Base-by-base conservation (phyloP, 129 eudicot genomes). In the Escallonia rubra region DNA sequence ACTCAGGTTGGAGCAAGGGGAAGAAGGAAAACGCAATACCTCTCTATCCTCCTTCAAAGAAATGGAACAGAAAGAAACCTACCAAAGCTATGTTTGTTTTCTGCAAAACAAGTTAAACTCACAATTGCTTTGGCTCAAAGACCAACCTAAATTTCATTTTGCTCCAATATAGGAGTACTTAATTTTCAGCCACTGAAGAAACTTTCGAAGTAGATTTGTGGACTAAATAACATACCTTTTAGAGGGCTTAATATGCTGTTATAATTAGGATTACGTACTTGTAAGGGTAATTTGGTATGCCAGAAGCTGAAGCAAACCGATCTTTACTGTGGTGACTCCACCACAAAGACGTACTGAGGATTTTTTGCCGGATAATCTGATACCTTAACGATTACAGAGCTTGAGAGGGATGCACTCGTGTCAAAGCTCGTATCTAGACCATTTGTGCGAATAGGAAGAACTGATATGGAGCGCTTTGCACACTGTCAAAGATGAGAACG, bases 281-380 rank as follows among this genome's bases (percentile, higher is more conserved):
- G 95, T 88, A 88, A 53, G 70, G 75, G 85, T 92, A 88, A 78
- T 78, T 83, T 40, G 76, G 80, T 61, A 92, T 65, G 59, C 95
- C 96, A 48, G 95, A 83, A 16, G 82, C 83, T 7, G 96, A 79
- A 59, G 79, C 55, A 41, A 85, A 53, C 3, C 72, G 84, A 60
- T 89, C 96, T 75, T 86, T 93, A 40, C 53, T 68, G 56, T 81
- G 71, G 56, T 67, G 84, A 77, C 68, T 69, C 84, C 73, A 72
- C 85, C 86, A 81, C 13, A 75, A 61, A 38, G 63, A 78, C 16
- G n/a, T n/a, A n/a, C n/a, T 77, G 77, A 55, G 81, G 59, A 64
- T 43, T 74, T 57, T 75, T 80, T 49, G 70, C 67, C 41, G 75
- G 69, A 70, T 70, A 44, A 7, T 68, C 80, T 42, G 80, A 9